Conservation (phyloP, 257 asterid genomes). For the Cordia subcordata region DNA sequence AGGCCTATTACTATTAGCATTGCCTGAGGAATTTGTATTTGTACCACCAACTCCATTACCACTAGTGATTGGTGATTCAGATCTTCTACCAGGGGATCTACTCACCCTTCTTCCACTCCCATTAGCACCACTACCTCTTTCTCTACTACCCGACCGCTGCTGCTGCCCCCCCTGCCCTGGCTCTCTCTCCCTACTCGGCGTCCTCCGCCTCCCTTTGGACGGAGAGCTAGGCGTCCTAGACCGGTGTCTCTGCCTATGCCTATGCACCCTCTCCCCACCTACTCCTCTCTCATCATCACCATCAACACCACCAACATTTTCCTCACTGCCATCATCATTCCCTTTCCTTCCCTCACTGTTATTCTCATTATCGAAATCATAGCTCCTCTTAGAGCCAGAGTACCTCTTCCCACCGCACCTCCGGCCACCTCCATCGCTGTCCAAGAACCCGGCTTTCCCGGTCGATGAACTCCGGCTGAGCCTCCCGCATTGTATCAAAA, state of each 20-base stretch:
- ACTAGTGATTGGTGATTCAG: conserved; percentile 69
- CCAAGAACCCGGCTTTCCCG: conserved; percentile 41
- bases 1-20: conserved; percentile 45
- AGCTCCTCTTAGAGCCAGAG: conserved; percentile 92
- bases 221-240: conserved; percentile 32
- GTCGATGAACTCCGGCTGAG: conserved; percentile 91
- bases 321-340: conserved; percentile 9
- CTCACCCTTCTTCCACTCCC: conserved; percentile 83
- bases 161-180: conserved; percentile 30
- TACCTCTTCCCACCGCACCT: conserved; percentile 49
- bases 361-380: conserved; percentile 69
- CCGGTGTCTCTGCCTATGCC: conserved; percentile 61
- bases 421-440: conserved; percentile 33
- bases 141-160: conserved; percentile 71
- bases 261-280: conserved; percentile 51
- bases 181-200: conserved; percentile 89
- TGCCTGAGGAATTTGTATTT: conserved; percentile 17
- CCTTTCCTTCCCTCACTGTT: conserved; percentile 25
- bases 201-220: conserved; percentile 73
- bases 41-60: conserved; percentile 14
- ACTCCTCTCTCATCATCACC: conserved; percentile 40
- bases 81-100: conserved; percentile 89
- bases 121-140: conserved; percentile 35
- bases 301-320: conserved; percentile 10
- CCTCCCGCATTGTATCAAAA: conserved; percentile 92